Percentiles rank a stretch among this genome's conserved stretches.
Evolutionary conservation across 352 stramenopile genomes (phyloP).

Genomic region (Globisporangium carolinianum): DNA sequence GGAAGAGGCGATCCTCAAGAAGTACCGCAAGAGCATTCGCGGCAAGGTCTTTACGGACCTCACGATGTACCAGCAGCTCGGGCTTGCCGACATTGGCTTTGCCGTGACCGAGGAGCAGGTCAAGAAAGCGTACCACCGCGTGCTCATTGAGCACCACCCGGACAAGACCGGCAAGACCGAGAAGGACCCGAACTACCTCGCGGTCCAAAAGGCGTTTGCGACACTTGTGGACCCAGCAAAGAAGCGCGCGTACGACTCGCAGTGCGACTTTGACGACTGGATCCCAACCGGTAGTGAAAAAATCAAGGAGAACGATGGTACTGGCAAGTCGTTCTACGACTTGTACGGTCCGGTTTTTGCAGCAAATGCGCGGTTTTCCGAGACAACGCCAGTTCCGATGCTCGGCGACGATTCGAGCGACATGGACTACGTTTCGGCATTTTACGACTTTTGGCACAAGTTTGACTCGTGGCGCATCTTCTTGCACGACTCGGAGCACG

Average conservation of each 20-base stretch:
- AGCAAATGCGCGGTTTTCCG: conserved; percentile 77
- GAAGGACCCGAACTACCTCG: conserved; percentile 86
- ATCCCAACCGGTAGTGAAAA: conserved; percentile 75
- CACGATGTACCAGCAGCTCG: conserved; percentile 86
- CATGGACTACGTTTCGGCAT: conserved; percentile 65
- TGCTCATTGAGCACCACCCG: conserved; percentile 84
- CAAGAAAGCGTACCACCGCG: conserved; percentile 86
- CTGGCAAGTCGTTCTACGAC: conserved; percentile 82
- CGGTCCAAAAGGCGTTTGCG: conserved; percentile 76
- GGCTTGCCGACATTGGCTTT: conserved; percentile 66
- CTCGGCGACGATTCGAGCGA: conserved; percentile 54
- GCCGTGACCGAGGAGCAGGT: conserved; percentile 78
- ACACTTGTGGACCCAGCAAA: conserved; percentile 78
- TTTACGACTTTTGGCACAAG: conserved; percentile 90
- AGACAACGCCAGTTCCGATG: conserved; percentile 64
- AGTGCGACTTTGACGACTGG: conserved; percentile 84
- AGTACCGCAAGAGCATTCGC: conserved; percentile 76
- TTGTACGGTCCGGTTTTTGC: conserved; percentile 76
- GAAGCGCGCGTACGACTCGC: conserved; percentile 81
- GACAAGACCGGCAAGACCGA: conserved; percentile 87
- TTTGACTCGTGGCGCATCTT: conserved; percentile 85
- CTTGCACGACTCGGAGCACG: conserved; percentile 77
- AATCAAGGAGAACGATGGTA: conserved; percentile 64
- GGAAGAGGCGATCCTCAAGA: conserved; percentile 60
- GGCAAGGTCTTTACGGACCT: conserved; percentile 79